phyloP scores from a whole-genome alignment of 208 protist species.

The Entamoeba invadens region DNA sequence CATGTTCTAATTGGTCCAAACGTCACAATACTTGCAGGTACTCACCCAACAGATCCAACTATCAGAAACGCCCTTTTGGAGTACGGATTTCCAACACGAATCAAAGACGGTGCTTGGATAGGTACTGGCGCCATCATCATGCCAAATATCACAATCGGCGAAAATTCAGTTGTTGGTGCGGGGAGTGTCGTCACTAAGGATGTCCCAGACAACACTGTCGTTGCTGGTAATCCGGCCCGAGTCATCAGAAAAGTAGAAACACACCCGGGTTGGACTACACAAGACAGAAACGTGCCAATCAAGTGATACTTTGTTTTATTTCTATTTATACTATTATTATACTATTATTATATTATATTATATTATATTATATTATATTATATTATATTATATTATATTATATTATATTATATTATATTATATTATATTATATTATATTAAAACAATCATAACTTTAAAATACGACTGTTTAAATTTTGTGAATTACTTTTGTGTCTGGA shows the following conservation, averaged over 20 bases:
- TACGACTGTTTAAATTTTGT: no score
- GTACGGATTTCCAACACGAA: conserved; percentile 22
- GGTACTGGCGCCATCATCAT: conserved; percentile 26
- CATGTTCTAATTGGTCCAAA: conserved; percentile 43
- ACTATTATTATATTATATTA: no score
- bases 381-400: no score
- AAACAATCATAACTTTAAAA: no score
- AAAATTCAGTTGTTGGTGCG: conserved; percentile 49
- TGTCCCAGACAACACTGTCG: conserved; percentile 52
- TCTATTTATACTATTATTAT: no score
- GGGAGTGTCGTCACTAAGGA: conserved; percentile 58
- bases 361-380: no score
- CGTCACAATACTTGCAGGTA: conserved; percentile 50
- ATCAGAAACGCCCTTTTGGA: conserved; percentile 26
- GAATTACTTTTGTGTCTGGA: no score
- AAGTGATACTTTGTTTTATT: no score
- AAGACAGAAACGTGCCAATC: background rate
- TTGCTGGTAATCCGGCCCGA: conserved; percentile 49
- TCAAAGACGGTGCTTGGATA: conserved; percentile 28
- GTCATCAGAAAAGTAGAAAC: background rate
- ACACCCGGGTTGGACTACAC: background rate
- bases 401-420: no score
- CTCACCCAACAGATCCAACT: conserved; percentile 44
- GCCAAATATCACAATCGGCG: conserved; percentile 56
- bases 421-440: no score